Evolutionary conservation across 257 asterid genomes (phyloP), one percentile per base, ranked within the genome.

Genomic region (Solanum habrochaites): DNA sequence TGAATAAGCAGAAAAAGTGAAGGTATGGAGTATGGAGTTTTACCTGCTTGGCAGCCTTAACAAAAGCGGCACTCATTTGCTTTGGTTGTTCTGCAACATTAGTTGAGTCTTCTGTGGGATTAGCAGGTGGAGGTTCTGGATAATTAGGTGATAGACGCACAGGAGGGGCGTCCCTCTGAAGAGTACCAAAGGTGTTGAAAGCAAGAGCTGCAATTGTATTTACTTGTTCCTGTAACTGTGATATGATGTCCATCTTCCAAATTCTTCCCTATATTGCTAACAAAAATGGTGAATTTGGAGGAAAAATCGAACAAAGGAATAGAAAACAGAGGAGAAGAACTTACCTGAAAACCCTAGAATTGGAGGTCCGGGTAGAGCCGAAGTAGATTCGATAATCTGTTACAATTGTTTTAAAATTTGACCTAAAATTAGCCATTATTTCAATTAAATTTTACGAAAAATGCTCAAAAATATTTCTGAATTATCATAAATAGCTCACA

Each of bases 31-130:
- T 21, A 21, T 20, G 67, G 5, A 8, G 67, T 58, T 58, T 58
- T 3, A 62, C 98, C 98, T 94, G 98, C 87, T 97, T 95, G 82
- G 98, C 98, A 66, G 98, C 98, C 89, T 94, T 97, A 86, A 95
- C 97, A 86, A 97, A 92, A 60, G 92, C 98, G 18, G 98, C 90
- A 85, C 96, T 93, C 82, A 95, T 94, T 85, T 88, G 87, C 88
- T 95, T 94, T 47, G 99, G 98, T 88, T 95, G 96, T 87, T 95
- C 98, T 6, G 96, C 91, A 85, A 92, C 77, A 90, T 45, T 93
- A 20, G 93, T 71, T 6, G 98, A 90, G 56, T 93, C 99, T 25
- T 94, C 97, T 11, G 80, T 90, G 21, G 77, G 89, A 77, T 75
- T 88, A 31, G 88, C 47, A 37, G 95, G 84, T 32, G 98, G 98